These are phyloP conservation scores for Ophiobolus disseminans DNA, from an alignment of 2,329 filamentous ascomycete species.

Conservation along the genomic window DNA sequence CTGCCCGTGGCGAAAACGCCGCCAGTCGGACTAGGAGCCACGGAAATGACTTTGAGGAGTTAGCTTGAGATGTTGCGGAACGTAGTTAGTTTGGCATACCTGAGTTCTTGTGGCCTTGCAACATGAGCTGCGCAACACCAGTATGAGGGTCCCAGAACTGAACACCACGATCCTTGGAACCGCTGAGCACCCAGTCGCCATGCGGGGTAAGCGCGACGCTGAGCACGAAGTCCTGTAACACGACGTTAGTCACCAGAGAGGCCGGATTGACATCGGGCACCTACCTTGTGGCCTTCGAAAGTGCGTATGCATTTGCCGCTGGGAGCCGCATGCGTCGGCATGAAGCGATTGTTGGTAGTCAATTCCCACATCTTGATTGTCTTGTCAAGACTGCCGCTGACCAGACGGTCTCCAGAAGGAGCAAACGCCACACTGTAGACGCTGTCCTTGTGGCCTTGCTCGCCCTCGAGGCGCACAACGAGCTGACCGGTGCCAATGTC, in stretches of 20 bases:
- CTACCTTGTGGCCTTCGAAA: slow-evolving; percentile 93
- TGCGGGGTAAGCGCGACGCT: slow-evolving; percentile 95
- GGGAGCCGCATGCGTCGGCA: slow-evolving; percentile 74
- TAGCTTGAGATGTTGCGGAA: slow-evolving; percentile 12
- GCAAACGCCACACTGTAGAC: slow-evolving; percentile 97
- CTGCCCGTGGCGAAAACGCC: slow-evolving; percentile 94
- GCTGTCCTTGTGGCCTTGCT: slow-evolving; percentile 94
- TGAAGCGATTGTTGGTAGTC: slow-evolving; percentile 70
- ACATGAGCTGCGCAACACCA: slow-evolving; percentile 94
- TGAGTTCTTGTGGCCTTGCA: slow-evolving; percentile 98
- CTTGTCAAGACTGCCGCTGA: slow-evolving; percentile 94
- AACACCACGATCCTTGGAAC: slow-evolving; percentile 95
- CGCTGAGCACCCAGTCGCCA: slow-evolving; percentile 93
- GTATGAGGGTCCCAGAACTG: slow-evolving; percentile 98
- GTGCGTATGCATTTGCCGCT: slow-evolving; percentile 94
- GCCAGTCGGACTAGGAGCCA: slow-evolving; percentile 88
- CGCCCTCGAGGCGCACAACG: slow-evolving; percentile 88
- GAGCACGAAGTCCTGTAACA: slow-evolving; percentile 84
- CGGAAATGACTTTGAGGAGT: slow-evolving; percentile 77
- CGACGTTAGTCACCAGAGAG: slow-evolving; percentile 5
- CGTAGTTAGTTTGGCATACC: slow-evolving; percentile 54
- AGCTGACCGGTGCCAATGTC: slow-evolving; percentile 86
- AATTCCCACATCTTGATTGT: slow-evolving; percentile 99
- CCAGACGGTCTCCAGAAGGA: slow-evolving; percentile 88
- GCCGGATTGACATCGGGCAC: slow-evolving; percentile 20